Percentiles rank a stretch among this genome's conserved stretches.
These are phyloP conservation scores for Ogataea methanolica DNA, from an alignment of 805 yeast genomes.

Conservation along the genomic window DNA sequence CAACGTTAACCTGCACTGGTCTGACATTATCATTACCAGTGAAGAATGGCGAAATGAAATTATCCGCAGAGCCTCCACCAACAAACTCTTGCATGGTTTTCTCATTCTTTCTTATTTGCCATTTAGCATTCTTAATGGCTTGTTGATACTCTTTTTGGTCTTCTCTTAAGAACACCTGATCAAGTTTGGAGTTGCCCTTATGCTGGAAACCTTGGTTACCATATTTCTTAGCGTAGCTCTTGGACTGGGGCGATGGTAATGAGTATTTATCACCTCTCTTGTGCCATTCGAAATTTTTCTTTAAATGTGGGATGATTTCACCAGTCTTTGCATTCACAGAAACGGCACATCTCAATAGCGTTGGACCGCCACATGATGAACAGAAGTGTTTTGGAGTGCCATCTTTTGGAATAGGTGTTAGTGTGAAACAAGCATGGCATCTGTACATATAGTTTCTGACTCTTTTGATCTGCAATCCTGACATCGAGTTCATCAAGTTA, in stretches of 20 bases:
- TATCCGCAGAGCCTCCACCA: conserved; percentile 91
- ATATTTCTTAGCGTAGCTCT: conserved; percentile 59
- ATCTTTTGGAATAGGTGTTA: conserved; percentile 72
- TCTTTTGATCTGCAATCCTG: conserved; percentile 80
- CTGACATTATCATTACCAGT: conserved; percentile 50
- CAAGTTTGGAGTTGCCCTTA: conserved; percentile 47
- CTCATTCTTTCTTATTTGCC: conserved; percentile 84
- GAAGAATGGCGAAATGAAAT: conserved; percentile 82
- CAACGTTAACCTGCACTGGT: conserved; percentile 71
- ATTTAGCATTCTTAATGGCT: conserved; percentile 81
- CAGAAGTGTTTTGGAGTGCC: conserved; percentile 86
- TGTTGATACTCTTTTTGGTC: conserved; percentile 92
- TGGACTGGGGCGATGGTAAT: conserved; percentile 83
- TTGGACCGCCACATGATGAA: conserved; percentile 91
- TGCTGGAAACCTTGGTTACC: conserved; percentile 83
- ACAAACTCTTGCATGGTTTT: conserved; percentile 83
- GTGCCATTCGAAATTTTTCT: conserved; percentile 90
- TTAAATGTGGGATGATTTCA: conserved; percentile 79
- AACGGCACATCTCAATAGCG: conserved; percentile 86
- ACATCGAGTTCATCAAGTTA: conserved; percentile 74
- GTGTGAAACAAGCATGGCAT: conserved; percentile 93
- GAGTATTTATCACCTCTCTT: conserved; percentile 81
- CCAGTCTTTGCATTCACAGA: conserved; percentile 78
- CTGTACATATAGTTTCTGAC: conserved; percentile 90
- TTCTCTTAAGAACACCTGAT: conserved; percentile 66